Percentiles rank a stretch among this genome's conserved stretches.
Evolutionary conservation across 1,284 basidiomycete genomes (phyloP).

Genomic region (Athelia sp.): DNA sequence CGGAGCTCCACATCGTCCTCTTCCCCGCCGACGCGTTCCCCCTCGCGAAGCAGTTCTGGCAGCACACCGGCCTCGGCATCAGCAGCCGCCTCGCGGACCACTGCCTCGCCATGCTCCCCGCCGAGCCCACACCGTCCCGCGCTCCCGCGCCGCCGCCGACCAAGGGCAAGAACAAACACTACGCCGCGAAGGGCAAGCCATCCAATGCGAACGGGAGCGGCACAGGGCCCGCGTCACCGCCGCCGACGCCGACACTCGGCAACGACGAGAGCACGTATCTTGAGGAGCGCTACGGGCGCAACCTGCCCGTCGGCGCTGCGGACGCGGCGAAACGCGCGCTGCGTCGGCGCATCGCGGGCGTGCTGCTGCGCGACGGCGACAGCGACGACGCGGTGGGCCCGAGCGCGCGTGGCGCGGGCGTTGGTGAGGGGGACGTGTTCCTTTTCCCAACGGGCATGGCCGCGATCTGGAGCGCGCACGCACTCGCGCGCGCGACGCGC

Average conservation of each 20-base stretch:
- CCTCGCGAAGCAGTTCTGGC: conserved; percentile 92
- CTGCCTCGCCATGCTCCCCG: conserved; percentile 65
- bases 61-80: conserved; percentile 90
- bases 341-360: conserved; percentile 85
- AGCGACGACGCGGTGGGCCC: conserved; percentile 46
- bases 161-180: conserved; percentile 6
- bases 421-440: conserved; percentile 85
- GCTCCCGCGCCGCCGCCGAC: conserved; percentile 1
- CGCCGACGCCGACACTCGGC: conserved; percentile 23
- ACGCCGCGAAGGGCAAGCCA: background rate
- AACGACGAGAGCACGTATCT: conserved; percentile 60
- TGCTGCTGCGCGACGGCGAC: conserved; percentile 59
- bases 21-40: conserved; percentile 65
- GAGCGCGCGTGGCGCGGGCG: conserved; percentile 56
- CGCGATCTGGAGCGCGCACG: conserved; percentile 90
- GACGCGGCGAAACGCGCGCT: conserved; percentile 82
- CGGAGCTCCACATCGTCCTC: conserved; percentile 78
- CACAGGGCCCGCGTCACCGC: conserved; percentile 11
- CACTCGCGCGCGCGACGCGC: conserved; percentile 55
- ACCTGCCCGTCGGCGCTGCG: conserved; percentile 75
- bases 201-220: too few species aligned
- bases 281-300: conserved; percentile 95
- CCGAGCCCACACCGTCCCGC: conserved; percentile 25
- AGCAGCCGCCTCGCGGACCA: conserved; percentile 85
- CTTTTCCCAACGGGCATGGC: conserved; percentile 88